Evolutionary conservation across 2,329 filamentous ascomycete genomes (phyloP).

Genomic region (Arthrobotrys sphaeroides): DNA sequence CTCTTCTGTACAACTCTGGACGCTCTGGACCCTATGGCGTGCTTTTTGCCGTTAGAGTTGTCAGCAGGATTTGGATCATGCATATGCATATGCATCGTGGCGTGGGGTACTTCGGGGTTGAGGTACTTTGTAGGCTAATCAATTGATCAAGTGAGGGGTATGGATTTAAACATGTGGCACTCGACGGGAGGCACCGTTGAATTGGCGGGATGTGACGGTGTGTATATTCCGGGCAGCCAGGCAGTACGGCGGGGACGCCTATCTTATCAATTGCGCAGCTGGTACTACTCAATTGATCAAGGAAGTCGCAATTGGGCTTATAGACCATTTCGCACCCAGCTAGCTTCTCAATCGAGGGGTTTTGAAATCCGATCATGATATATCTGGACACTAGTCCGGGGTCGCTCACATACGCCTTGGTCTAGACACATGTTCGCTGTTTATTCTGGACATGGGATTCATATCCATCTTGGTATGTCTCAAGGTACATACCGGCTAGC

Average conservation of each 20-base stretch:
- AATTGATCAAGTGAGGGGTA: background rate
- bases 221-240: background rate
- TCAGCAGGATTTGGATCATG: background rate
- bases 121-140: background rate
- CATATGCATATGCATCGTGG: background rate
- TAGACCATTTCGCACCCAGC: too few species aligned
- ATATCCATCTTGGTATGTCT: too few species aligned
- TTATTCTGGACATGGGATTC: too few species aligned
- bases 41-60: background rate
- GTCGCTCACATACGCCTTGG: too few species aligned
- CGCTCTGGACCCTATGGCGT: constrained; percentile 12
- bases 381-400: too few species aligned
- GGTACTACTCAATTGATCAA: background rate
- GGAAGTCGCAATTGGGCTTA: too few species aligned
- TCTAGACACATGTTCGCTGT: too few species aligned
- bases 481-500: too few species aligned
- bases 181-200: background rate
- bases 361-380: too few species aligned
- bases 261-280: background rate
- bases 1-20: background rate
- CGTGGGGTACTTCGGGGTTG: constrained; percentile 1
- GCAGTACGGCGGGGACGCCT: background rate
- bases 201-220: background rate
- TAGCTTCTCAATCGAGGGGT: too few species aligned
- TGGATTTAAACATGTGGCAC: background rate